Conservation (phyloP, 495 filamentous ascomycete genomes). For the Hyaloscypha bicolor region DNA sequence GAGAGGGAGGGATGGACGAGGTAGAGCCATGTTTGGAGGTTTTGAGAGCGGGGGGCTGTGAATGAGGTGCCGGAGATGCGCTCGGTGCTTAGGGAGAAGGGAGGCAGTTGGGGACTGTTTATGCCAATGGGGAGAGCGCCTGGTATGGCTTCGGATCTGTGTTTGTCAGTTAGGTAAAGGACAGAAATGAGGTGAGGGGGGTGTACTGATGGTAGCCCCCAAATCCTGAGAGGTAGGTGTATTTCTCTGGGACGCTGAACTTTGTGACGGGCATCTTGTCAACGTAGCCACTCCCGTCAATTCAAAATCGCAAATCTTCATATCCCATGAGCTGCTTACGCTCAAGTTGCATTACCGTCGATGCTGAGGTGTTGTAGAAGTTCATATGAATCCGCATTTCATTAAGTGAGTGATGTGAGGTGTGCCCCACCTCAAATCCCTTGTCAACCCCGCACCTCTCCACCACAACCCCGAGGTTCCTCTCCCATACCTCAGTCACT, state of each 20-base stretch:
- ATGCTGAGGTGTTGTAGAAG: background rate
- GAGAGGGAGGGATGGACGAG: slow-evolving; percentile 67
- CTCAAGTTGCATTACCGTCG: background rate
- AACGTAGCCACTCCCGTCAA: background rate
- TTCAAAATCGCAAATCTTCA: background rate
- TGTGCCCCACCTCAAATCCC: background rate
- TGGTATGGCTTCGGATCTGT: slow-evolving; percentile 40
- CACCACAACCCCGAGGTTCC: slow-evolving; percentile 1
- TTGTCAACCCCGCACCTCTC: slow-evolving; percentile 9
- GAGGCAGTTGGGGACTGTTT: slow-evolving; percentile 71
- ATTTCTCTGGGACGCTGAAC: slow-evolving; percentile 55
- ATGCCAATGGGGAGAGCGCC: slow-evolving; percentile 40
- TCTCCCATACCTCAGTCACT: background rate
- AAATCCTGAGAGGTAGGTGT: slow-evolving; percentile 67
- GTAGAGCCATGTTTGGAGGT: slow-evolving; percentile 75
- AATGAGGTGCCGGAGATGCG: slow-evolving; percentile 75
- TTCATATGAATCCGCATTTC: background rate
- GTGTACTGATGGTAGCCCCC: slow-evolving; percentile 59
- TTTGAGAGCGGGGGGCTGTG: slow-evolving; percentile 68
- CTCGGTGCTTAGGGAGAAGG: slow-evolving; percentile 69
- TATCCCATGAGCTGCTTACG: background rate
- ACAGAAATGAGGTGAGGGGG: background rate
- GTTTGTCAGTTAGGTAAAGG: background rate
- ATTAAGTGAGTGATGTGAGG: background rate
- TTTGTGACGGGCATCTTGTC: slow-evolving; percentile 53